Evolutionary conservation across 208 protist genomes (phyloP).

Genomic region (Acanthamoeba culbertsoni): DNA sequence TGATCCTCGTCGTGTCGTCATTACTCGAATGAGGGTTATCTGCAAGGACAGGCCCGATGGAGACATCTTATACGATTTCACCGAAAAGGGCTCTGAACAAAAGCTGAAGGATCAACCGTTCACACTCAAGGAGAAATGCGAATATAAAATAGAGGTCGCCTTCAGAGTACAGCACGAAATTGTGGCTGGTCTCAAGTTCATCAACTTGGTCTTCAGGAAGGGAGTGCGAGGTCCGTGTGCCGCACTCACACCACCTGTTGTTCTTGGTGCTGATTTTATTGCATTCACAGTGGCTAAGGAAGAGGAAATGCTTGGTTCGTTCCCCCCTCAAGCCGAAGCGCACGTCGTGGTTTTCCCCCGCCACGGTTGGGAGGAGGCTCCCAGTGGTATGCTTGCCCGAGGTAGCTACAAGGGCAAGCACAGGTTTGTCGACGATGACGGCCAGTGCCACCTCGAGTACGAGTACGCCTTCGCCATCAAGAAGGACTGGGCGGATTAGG

Average conservation of each 20-base stretch:
- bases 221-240: constrained; percentile 66
- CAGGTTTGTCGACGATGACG: constrained; percentile 83
- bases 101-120: constrained; percentile 74
- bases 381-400: constrained; percentile 77
- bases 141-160: constrained; percentile 78
- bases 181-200: constrained; percentile 79
- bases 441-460: constrained; percentile 68
- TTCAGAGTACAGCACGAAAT: constrained; percentile 83
- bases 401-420: constrained; percentile 78
- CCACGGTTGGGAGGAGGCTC: constrained; percentile 77
- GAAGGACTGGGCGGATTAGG: constrained; percentile 66
- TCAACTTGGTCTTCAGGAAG: constrained; percentile 77
- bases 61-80: constrained; percentile 70
- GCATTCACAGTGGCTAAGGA: constrained; percentile 70
- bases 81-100: constrained; percentile 57
- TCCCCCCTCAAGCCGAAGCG: constrained; percentile 70
- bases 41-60: constrained; percentile 67
- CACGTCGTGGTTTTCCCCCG: constrained; percentile 65
- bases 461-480: constrained; percentile 80
- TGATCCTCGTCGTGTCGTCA: constrained; percentile 78
- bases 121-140: constrained; percentile 78
- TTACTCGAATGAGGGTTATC: constrained; percentile 75
- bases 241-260: neutral
- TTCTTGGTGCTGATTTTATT: neutral
- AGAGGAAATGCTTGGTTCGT: constrained; percentile 78